A percentile compares a stretch with the other conserved stretches of the same genome.
Evolutionary conservation across 257 asterid genomes (phyloP).

Genomic region (Solanum paucissectum): DNA sequence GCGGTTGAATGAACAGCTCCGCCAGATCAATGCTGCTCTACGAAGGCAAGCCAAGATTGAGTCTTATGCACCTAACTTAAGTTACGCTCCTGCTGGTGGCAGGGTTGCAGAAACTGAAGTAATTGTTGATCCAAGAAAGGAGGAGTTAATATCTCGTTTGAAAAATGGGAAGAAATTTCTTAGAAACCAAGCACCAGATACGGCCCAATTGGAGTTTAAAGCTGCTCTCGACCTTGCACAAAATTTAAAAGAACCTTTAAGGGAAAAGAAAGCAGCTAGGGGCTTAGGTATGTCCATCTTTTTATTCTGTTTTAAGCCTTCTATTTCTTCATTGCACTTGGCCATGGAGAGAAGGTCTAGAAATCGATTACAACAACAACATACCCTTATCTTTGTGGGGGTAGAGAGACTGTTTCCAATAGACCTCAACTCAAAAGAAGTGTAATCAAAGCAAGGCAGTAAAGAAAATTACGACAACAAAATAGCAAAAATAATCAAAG

Average conservation of each 20-base stretch:
- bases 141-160: slow-evolving; percentile 56
- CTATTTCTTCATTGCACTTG: background rate
- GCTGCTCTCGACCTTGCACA: slow-evolving; percentile 78
- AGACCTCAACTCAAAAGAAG: background rate
- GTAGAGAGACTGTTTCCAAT: background rate
- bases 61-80: slow-evolving; percentile 92
- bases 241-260: slow-evolving; percentile 61
- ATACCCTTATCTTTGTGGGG: background rate
- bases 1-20: slow-evolving; percentile 86
- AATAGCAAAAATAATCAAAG: background rate
- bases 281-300: slow-evolving; percentile 62
- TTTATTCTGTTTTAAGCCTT: background rate
- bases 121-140: slow-evolving; percentile 77
- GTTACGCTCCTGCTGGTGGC: slow-evolving; percentile 82
- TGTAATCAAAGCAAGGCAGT: background rate
- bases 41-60: slow-evolving; percentile 97
- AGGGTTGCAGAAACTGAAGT: slow-evolving; percentile 72
- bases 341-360: background rate
- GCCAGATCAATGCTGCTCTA: slow-evolving; percentile 84
- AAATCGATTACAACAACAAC: background rate
- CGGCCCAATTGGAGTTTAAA: slow-evolving; percentile 77
- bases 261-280: slow-evolving; percentile 97
- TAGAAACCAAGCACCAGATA: slow-evolving; percentile 78
- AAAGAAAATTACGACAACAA: background rate
- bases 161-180: slow-evolving; percentile 79